Percentiles rank a stretch among this genome's conserved stretches.
Evolutionary conservation across 208 protist genomes (phyloP).

Genomic region (Acanthamoeba lenticulata): DNA sequence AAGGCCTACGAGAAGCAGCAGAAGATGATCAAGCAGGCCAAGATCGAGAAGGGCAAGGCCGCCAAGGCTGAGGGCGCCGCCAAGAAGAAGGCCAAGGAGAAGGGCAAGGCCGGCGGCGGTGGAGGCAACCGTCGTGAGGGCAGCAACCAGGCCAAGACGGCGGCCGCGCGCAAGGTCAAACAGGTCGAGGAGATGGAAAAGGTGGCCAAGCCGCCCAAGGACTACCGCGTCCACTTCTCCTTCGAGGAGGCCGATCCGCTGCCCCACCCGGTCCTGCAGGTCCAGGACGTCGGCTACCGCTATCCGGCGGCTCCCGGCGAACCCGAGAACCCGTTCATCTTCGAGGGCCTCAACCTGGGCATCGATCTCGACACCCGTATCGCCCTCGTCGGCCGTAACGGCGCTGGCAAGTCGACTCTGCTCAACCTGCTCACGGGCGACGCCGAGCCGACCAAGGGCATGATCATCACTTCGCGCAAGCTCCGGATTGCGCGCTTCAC

Average conservation of each 20-base stretch:
- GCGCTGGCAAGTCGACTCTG: slow-evolving; percentile 96
- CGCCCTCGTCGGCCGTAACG: slow-evolving; percentile 96
- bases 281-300: slow-evolving; percentile 93
- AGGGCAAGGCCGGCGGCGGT: slow-evolving; percentile 42
- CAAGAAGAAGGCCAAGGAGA: slow-evolving; percentile 62
- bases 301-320: slow-evolving; percentile 66
- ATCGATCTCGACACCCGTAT: slow-evolving; percentile 96
- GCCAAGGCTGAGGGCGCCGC: slow-evolving; percentile 51
- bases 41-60: slow-evolving; percentile 66
- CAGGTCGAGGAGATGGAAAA: slow-evolving; percentile 73
- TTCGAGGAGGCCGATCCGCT: slow-evolving; percentile 79
- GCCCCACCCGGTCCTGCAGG: slow-evolving; percentile 94
- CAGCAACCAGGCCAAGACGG: slow-evolving; percentile 64
- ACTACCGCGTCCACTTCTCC: slow-evolving; percentile 67
- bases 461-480: slow-evolving; percentile 83
- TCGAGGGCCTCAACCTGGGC: slow-evolving; percentile 88
- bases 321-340: slow-evolving; percentile 58
- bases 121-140: slow-evolving; percentile 49
- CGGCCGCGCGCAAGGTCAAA: slow-evolving; percentile 70
- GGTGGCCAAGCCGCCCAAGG: slow-evolving; percentile 61
- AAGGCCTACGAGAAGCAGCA: slow-evolving; percentile 87
- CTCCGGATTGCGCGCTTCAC: slow-evolving; percentile 93
- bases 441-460: slow-evolving; percentile 84
- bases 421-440: slow-evolving; percentile 94
- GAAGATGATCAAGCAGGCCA: slow-evolving; percentile 70